Base-by-base conservation (phyloP, 768 basidiomycete genomes). In the Suillus paluster region DNA sequence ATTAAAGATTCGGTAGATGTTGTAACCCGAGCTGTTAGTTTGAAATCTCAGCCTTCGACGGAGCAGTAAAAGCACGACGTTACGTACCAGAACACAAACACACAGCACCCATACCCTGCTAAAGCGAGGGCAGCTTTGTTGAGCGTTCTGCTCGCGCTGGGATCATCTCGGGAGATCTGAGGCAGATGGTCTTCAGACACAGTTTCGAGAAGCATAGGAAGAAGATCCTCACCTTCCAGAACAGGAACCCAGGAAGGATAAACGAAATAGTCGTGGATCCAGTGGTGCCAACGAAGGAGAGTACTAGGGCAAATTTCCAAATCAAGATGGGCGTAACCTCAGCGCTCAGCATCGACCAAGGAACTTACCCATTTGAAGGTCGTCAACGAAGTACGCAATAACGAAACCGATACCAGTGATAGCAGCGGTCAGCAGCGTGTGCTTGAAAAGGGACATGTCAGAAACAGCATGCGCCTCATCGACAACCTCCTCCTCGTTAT, bases 201-300 rank as follows among this genome's bases (percentile, higher is more conserved):
- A 11, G 30, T 19, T 61, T 52, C 60, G 57, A 49, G 56, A 57
- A 53, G 54, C 59, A 64, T 63, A 60, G 34, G 55, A 64, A 63
- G 33, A 63, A 33, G 34, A 23, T 57, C 46, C 78, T 66, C 66
- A 90, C 92, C 89, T 93, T 90, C 90, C 94, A 98, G 79, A 92
- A 97, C 71, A 97, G 91, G 55, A 95, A 77, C 2, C 94, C 95
- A 0, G 95, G 96, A 39, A 97, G 83, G 70, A 99, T 97, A 78
- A 98, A 99, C 1, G 94, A 95, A 62, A 99, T 94, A 21, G 95
- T 97, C 27, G 96, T 97, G 15, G 94, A 97, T 14, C 97, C 97
- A 1, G 95, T 98, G 25, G 95, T 90, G 2, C 97, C 97, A 41
- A 99, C 97, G 71, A 99, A 97, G 5, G 95, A 94, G 38, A 99